A percentile compares a stretch with the other conserved stretches of the same genome.
Conservation (phyloP, 345 rosid species). For the Crucihimalaya himalaica region DNA sequence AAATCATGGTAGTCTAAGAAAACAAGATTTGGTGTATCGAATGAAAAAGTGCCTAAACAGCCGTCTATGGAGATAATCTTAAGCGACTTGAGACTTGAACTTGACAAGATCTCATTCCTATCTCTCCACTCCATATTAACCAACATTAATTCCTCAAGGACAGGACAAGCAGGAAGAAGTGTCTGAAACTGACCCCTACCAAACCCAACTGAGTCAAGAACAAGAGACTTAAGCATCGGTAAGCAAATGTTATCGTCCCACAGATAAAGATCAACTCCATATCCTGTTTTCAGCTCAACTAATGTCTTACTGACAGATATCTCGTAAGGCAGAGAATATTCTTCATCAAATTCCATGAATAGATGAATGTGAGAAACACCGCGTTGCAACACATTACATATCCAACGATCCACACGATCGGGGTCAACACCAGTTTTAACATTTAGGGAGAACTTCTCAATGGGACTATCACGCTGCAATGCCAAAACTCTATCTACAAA, state of each 20-base stretch:
- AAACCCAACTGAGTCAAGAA: slow-evolving; percentile 17
- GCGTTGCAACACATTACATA: slow-evolving; percentile 20
- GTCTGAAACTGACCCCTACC: slow-evolving; percentile 34
- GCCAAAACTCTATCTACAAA: slow-evolving; percentile 25
- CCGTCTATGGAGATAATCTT: background rate
- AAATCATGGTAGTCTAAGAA: slow-evolving; percentile 14
- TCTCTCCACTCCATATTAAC: slow-evolving; percentile 33
- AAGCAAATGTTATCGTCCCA: slow-evolving; percentile 26
- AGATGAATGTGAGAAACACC: slow-evolving; percentile 32
- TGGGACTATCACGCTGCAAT: slow-evolving; percentile 13
- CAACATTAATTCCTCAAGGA: slow-evolving; percentile 12
- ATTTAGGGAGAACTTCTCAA: slow-evolving; percentile 6
- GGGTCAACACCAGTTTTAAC: slow-evolving; percentile 26
- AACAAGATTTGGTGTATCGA: slow-evolving; percentile 29
- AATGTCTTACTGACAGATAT: slow-evolving; percentile 21
- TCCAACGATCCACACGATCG: slow-evolving; percentile 26
- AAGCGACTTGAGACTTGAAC: slow-evolving; percentile 23
- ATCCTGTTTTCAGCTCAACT: slow-evolving; percentile 14
- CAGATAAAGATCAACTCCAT: slow-evolving; percentile 14
- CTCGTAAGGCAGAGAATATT: slow-evolving; percentile 20
- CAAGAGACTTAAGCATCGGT: slow-evolving; percentile 25
- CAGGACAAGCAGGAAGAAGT: slow-evolving; percentile 35
- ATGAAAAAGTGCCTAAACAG: slow-evolving; percentile 22
- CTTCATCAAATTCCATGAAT: background rate
- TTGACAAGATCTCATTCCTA: slow-evolving; percentile 27